phyloP scores from a whole-genome alignment of 2,329 filamentous ascomycete genomes.

The Hypocreales sp. region DNA sequence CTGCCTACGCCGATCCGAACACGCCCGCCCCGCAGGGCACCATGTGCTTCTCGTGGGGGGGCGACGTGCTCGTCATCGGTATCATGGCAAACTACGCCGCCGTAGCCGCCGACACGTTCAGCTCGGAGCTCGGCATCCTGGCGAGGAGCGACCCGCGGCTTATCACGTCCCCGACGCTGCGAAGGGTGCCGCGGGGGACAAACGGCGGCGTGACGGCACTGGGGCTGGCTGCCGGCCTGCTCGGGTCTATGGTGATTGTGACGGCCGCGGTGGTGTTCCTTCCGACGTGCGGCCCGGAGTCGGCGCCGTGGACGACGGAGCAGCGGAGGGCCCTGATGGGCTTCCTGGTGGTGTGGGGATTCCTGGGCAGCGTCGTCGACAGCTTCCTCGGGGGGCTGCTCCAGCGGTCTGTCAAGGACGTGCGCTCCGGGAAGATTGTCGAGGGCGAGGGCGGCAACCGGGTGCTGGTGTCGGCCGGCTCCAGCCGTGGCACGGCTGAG shows the following conservation, averaged over 20 bases:
- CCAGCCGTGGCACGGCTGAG: constrained; percentile 37
- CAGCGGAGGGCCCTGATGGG: constrained; percentile 32
- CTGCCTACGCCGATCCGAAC: constrained; percentile 19
- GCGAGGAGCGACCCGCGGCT: constrained; percentile 61
- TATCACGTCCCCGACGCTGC: constrained; percentile 65
- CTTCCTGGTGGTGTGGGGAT: constrained; percentile 56
- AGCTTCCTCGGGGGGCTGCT: constrained; percentile 73
- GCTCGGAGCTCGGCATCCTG: constrained; percentile 87
- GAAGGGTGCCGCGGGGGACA: constrained; percentile 73
- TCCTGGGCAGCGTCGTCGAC: constrained; percentile 70
- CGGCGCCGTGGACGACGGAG: constrained; percentile 28
- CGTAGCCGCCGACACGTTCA: constrained; percentile 85
- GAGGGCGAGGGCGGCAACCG: constrained; percentile 65
- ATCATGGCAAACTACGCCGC: constrained; percentile 78
- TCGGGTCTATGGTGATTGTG: constrained; percentile 59
- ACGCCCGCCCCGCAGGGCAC: constrained; percentile 19
- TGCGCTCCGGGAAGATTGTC: constrained; percentile 70
- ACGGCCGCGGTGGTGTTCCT: constrained; percentile 49
- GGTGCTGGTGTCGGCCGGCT: constrained; percentile 30
- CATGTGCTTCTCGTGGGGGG: constrained; percentile 43
- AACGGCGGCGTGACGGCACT: constrained; percentile 78
- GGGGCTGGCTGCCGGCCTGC: constrained; percentile 57
- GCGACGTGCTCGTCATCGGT: constrained; percentile 47
- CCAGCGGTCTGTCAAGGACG: constrained; percentile 76
- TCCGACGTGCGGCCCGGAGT: constrained; percentile 46